These are phyloP conservation scores for Lentinula guzmanii DNA, from an alignment of 768 basidiomycete species.

Conservation along the genomic window DNA sequence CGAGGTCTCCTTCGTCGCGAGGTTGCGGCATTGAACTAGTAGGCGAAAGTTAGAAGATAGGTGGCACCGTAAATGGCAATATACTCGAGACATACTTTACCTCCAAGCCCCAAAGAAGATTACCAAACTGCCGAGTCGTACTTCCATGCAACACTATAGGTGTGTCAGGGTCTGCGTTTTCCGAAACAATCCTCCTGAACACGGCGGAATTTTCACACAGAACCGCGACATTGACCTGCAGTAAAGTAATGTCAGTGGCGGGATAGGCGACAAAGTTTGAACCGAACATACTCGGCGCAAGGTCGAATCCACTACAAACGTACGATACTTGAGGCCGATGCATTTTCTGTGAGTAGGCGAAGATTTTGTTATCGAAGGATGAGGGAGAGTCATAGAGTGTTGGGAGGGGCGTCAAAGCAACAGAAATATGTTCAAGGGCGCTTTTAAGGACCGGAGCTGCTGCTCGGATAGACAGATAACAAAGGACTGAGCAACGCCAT, in stretches of 20 bases:
- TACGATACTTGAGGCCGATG: not conserved
- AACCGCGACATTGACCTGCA: constrained; percentile 1
- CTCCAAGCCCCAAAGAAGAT: constrained; percentile 32
- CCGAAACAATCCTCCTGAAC: not conserved
- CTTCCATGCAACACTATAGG: constrained; percentile 34
- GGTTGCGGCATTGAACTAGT: constrained; percentile 21
- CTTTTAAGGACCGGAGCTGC: not conserved
- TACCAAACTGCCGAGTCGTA: constrained; percentile 29
- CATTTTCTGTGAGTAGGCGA: not conserved
- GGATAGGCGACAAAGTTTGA: not conserved
- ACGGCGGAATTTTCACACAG: not conserved
- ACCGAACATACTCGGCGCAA: not conserved
- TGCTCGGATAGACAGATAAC: not conserved
- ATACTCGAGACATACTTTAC: constrained; percentile 26
- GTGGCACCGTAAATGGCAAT: not conserved
- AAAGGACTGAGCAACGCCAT: not conserved
- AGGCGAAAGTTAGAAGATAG: constrained; percentile 12
- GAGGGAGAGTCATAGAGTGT: not conserved
- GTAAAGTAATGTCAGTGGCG: not conserved
- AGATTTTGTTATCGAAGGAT: not conserved
- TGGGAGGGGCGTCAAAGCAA: not conserved
- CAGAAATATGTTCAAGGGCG: not conserved
- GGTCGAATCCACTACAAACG: not conserved
- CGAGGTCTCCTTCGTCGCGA: constrained; percentile 21
- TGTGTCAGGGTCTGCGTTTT: constrained; percentile 13